A percentile compares a stretch with the other conserved stretches of the same genome.
Evolutionary conservation across 345 rosid species (phyloP).

Genomic region (Noccaea bulbosa): DNA sequence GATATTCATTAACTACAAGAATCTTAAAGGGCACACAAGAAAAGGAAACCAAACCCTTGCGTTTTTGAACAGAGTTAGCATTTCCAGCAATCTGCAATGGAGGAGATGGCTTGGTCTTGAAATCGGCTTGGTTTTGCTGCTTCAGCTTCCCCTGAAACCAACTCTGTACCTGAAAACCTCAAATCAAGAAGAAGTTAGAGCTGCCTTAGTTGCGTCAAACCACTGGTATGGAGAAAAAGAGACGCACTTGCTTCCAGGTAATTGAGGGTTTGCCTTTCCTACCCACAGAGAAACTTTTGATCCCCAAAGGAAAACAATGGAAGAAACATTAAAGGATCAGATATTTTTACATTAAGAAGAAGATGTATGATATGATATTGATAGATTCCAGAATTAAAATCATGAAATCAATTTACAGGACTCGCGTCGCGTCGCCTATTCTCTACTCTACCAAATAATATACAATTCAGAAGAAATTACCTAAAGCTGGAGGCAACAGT

Average conservation of each 20-base stretch:
- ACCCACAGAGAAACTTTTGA: slow-evolving; percentile 55
- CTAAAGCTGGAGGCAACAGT: slow-evolving; percentile 68
- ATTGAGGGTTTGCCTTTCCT: slow-evolving; percentile 63
- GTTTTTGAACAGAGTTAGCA: slow-evolving; percentile 38
- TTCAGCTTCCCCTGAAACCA: slow-evolving; percentile 69
- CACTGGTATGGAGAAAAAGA: slow-evolving; percentile 15
- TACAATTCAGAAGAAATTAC: slow-evolving; percentile 35
- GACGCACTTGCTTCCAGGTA: slow-evolving; percentile 68
- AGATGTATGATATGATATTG: too few relatives aligned
- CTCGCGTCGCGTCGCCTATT: background rate
- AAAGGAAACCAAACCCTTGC: slow-evolving; percentile 48
- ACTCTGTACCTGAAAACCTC: slow-evolving; percentile 55
- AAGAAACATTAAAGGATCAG: slow-evolving; percentile 1
- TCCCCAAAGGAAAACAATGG: slow-evolving; percentile 4
- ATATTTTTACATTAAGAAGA: too few relatives aligned
- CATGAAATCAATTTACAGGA: too few relatives aligned
- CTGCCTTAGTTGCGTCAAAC: background rate
- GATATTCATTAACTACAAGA: background rate
- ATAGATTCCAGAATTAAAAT: too few relatives aligned
- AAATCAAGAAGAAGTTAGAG: slow-evolving; percentile 14
- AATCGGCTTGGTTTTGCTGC: slow-evolving; percentile 33
- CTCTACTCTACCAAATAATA: background rate
- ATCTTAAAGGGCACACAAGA: slow-evolving; percentile 18
- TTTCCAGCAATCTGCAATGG: slow-evolving; percentile 25
- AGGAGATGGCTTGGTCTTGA: slow-evolving; percentile 31